Conservation (phyloP, 352 stramenopile species). For the Phytopythium mirpurense region DNA sequence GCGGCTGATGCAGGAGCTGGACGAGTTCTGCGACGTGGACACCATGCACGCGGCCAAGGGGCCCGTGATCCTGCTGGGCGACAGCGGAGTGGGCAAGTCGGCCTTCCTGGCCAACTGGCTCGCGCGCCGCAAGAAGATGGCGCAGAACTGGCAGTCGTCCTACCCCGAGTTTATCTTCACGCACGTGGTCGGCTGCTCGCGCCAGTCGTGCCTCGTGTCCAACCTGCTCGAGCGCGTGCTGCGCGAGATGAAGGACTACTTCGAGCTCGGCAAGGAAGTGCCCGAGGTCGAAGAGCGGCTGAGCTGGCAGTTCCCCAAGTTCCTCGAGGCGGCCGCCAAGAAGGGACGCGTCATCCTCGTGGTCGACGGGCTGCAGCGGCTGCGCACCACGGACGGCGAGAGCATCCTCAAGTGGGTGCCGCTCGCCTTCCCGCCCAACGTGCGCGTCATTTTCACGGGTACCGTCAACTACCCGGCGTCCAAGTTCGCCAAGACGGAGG, state of each 20-base stretch:
- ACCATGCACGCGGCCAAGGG: conserved; percentile 77
- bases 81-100: conserved; percentile 69
- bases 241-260: conserved; percentile 88
- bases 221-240: conserved; percentile 86
- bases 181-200: conserved; percentile 86
- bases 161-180: conserved; percentile 89
- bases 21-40: conserved; percentile 85
- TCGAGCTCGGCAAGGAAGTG: conserved; percentile 85
- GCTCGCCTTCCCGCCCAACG: conserved; percentile 81
- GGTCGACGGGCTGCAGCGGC: conserved; percentile 85
- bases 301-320: conserved; percentile 89
- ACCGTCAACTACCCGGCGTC: conserved; percentile 46
- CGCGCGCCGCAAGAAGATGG: conserved; percentile 79
- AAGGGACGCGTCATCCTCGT: conserved; percentile 89
- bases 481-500: conserved; percentile 29
- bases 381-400: conserved; percentile 83
- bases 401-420: conserved; percentile 91
- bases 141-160: conserved; percentile 76
- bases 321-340: conserved; percentile 86
- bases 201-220: conserved; percentile 82
- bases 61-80: conserved; percentile 67
- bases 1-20: conserved; percentile 54
- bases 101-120: conserved; percentile 82
- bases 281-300: conserved; percentile 83
- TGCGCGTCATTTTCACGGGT: conserved; percentile 80